phyloP scores from a whole-genome alignment of 1,284 basidiomycete species.

The Cutaneotrichosporon cavernicola region DNA sequence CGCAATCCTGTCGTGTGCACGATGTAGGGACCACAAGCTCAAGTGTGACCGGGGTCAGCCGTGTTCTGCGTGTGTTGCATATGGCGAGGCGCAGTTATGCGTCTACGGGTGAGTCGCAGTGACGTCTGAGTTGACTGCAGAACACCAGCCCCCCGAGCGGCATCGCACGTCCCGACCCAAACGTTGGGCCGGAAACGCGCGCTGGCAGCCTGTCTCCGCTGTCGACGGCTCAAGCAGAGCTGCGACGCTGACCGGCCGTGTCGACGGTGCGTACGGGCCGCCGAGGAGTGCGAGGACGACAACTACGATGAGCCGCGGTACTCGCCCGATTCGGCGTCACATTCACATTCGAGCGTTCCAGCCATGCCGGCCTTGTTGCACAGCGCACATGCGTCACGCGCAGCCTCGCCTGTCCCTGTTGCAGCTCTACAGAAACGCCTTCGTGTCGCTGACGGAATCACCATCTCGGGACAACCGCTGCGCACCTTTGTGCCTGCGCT shows the following conservation, averaged over 20 bases:
- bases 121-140: not conserved
- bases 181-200: not conserved
- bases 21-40: slow-evolving; percentile 11
- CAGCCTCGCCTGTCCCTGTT: not conserved
- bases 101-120: slow-evolving; percentile 7
- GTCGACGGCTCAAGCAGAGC: slow-evolving; percentile 8
- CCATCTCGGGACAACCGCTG: not conserved
- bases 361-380: not conserved
- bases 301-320: not conserved
- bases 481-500: not conserved
- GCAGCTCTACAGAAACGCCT: not conserved
- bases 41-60: slow-evolving; percentile 4
- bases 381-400: not conserved
- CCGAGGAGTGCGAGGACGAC: not conserved
- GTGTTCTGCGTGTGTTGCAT: not conserved
- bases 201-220: slow-evolving; percentile 5
- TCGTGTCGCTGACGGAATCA: slow-evolving; percentile 3
- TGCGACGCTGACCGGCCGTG: slow-evolving; percentile 9
- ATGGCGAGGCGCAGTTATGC: not conserved
- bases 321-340: not conserved
- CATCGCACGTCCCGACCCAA: not conserved
- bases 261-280: not conserved
- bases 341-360: not conserved
- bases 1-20: slow-evolving; percentile 2
- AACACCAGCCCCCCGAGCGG: not conserved